Evolutionary conservation across 176 grass and related monocot species (phyloP), one percentile per base, ranked within the genome.

Genomic region (Carex scoparia): DNA sequence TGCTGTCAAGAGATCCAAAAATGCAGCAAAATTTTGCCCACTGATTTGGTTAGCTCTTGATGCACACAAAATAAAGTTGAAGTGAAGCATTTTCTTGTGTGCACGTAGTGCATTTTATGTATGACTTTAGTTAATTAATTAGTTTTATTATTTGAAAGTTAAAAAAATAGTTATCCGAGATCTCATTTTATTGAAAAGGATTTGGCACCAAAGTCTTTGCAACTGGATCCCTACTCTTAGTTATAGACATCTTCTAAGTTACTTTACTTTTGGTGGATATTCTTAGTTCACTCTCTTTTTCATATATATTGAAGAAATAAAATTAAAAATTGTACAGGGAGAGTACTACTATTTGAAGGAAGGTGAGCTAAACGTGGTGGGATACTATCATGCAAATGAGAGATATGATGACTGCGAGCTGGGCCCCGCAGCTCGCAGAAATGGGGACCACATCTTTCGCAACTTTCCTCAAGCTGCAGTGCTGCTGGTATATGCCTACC

Each of bases 321-420:
- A 77, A 69, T 84, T 72, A 1, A 15, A 35, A 35, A 60, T 2
- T 15, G 49, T 61, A 19, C 27, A 91, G 89, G 86, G 81, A 31
- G 97, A 99, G 84, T 93, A 99, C 84, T 87, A 99, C 82, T 94
- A 92, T 83, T 67, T 72, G 1, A 79, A 89, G 4, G 54, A 88
- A 85, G 91, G 85, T 13, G 84, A 84, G n/a, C 80, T 96, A 57
- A 86, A 75, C 68, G 90, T 99, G 53, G 93, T 99, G 56, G 97
- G 97, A 0, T 99, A 99, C 90, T 99, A 99, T 84, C 97, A 99
- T 90, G 91, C 97, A 59, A 99, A 99, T 92, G 90, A 92, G 28
- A 90, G 91, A 69, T 81, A 84, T 65, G 87, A 94, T 57, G 91
- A 99, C 73, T n/a, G 54, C 2, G 91, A 92, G 13, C 97, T 99